Evolutionary conservation across 2,329 filamentous ascomycete species (phyloP).

Genomic region (Colletotrichum liaoningense): DNA sequence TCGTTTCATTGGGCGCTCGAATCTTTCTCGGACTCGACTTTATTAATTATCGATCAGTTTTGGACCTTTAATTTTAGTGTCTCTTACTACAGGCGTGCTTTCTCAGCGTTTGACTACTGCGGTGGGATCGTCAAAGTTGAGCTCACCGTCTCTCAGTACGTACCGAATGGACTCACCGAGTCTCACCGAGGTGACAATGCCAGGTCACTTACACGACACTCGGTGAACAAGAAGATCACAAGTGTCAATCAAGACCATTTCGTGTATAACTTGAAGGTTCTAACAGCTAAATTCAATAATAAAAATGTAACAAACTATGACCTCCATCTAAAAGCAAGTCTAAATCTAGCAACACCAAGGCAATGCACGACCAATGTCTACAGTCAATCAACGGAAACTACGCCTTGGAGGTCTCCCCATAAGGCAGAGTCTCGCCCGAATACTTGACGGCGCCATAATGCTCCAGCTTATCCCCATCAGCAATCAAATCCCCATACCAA

Average conservation of each 20-base stretch:
- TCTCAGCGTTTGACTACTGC: not conserved
- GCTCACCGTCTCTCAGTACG: not conserved
- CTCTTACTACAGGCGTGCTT: not conserved
- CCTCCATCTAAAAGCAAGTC: not conserved
- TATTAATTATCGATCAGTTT: not conserved
- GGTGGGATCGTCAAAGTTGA: not conserved
- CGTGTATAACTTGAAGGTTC: not conserved
- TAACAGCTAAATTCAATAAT: not conserved
- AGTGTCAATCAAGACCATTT: not conserved
- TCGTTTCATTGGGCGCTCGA: not conserved
- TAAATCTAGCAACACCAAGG: not conserved
- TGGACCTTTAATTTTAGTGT: not conserved
- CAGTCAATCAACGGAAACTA: not conserved
- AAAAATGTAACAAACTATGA: no score
- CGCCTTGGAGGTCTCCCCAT: not conserved
- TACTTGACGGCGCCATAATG: slow-evolving; percentile 39
- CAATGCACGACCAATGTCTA: not conserved
- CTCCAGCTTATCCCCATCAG: slow-evolving; percentile 44
- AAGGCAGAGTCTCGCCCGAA: slow-evolving; percentile 31
- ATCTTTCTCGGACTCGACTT: not conserved
- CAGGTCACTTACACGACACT: no score
- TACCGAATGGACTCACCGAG: not conserved
- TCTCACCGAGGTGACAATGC: not conserved
- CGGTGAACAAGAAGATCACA: not conserved
- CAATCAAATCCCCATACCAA: slow-evolving; percentile 39